phyloP scores from a whole-genome alignment of 345 rosid species.

The Durio zibethinus region DNA sequence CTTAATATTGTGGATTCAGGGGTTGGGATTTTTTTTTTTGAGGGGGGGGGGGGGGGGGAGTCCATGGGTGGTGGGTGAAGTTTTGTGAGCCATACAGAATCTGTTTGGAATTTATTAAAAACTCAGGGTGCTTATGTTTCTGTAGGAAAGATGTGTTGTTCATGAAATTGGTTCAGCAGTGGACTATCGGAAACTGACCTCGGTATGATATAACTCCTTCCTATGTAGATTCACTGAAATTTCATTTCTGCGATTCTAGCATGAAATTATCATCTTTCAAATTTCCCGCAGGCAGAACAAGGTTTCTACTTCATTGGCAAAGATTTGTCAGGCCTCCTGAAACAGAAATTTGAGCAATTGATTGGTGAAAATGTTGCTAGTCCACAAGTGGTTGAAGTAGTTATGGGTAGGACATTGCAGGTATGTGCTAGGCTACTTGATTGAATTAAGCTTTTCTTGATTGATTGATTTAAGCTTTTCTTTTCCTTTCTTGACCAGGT shows the following conservation, averaged over 20 bases:
- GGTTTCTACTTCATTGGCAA: constrained; percentile 88
- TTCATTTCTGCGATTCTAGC: constrained; percentile 16
- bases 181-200: constrained; percentile 88
- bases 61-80: background rate
- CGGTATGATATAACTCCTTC: constrained; percentile 41
- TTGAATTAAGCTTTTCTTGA: background rate
- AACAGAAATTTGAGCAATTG: constrained; percentile 65
- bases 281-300: constrained; percentile 65
- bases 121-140: constrained; percentile 15
- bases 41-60: background rate
- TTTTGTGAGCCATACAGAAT: background rate
- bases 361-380: constrained; percentile 51
- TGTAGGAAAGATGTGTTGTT: constrained; percentile 71
- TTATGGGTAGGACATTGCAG: constrained; percentile 89
- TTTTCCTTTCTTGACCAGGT: constrained; percentile 39
- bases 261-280: constrained; percentile 10
- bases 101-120: constrained; percentile 7
- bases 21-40: no score
- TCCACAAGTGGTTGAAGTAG: constrained; percentile 77
- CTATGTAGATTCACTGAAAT: constrained; percentile 3
- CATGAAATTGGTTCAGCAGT: constrained; percentile 88
- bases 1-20: background rate
- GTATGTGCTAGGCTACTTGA: constrained; percentile 34
- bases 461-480: background rate
- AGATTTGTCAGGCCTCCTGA: constrained; percentile 51